Base-by-base conservation (phyloP, 129 eudicot species). In the Tagetes erecta region DNA sequence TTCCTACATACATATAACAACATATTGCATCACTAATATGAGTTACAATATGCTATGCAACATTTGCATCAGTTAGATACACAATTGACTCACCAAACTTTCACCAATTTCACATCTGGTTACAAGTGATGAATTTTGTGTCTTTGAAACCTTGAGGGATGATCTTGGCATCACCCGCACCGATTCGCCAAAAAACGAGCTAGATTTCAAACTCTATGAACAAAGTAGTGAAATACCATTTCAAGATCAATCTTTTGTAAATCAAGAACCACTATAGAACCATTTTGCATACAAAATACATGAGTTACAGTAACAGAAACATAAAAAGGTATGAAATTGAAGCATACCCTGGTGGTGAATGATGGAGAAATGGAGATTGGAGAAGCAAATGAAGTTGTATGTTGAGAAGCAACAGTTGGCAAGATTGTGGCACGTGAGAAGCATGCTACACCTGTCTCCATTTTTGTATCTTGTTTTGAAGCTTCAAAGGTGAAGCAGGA, bases 81-180 rank as follows among this genome's bases (percentile, higher is more conserved):
- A 31, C 14, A 33, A 9, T 58, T 58, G 40, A 80, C 94, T 83
- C 73, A 91, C 99, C 92, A 95, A 70, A 74, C 99, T 95, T 63
- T 95, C 99, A 47, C 97, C 99, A 73, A 95, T 79, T 67, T 88
- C 99, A 66, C 94, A 85, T 81, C 72, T 91, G 8, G 94, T 85
- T 40, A 88, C 87, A 46, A 75, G 75, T 8, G 91, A 44, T 9
- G 87, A 79, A 62, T 78, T 85, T 79, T 81, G 92, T n/a, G 82
- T 62, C 86, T 79, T 91, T 7, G 86, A 85, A 72, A 73, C 83
- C 79, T 75, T 91, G 8, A 85, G 47, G 3, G 96, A 95, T 12
- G 96, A 87, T 83, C 75, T 85, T 58, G 90, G 88, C 71, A 64
- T 74, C 10, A 83, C 66, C 62, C 96, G 67, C 86, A 91, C 73